Percentiles rank a stretch among this genome's conserved stretches.
Conservation (phyloP, 2,329 filamentous ascomycete genomes). For the Chrysosporium keratinophilum region DNA sequence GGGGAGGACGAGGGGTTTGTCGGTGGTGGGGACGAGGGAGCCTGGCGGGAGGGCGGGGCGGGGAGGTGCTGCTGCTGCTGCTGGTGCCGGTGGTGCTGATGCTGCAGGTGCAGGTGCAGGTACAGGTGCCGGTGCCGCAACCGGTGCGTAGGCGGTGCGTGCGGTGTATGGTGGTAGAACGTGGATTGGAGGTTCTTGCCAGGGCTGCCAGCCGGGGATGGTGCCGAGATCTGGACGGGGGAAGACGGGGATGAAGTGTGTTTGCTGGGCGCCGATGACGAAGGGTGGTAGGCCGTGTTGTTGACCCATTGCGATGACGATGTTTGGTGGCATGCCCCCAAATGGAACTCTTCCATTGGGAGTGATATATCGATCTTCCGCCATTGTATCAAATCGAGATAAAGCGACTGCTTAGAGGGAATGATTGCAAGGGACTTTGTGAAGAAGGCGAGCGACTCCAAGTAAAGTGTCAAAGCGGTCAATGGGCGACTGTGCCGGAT, state of each 20-base stretch:
- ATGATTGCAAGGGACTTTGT: no score
- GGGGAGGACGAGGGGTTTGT: constrained; percentile 39
- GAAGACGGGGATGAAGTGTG: constrained; percentile 11
- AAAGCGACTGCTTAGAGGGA: not conserved
- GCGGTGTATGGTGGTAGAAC: constrained; percentile 5
- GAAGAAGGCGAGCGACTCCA: no score
- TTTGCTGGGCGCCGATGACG: not conserved
- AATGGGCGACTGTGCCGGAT: not conserved
- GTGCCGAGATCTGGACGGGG: constrained; percentile 8
- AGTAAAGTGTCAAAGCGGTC: not conserved
- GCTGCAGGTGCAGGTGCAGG: not conserved
- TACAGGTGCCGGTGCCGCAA: constrained; percentile 12
- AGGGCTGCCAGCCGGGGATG: constrained; percentile 12
- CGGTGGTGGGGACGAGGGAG: constrained; percentile 45
- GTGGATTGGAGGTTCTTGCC: constrained; percentile 6
- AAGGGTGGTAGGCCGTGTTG: constrained; percentile 4
- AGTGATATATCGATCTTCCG: constrained; percentile 22
- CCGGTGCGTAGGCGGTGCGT: not conserved
- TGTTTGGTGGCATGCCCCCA: constrained; percentile 23
- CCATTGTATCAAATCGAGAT: constrained; percentile 4
- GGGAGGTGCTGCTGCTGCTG: constrained; percentile 15
- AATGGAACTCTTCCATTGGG: constrained; percentile 25
- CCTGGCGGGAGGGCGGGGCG: constrained; percentile 41
- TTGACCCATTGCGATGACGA: constrained; percentile 2
- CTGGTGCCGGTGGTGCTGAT: constrained; percentile 12